Conservation (phyloP, 1,284 basidiomycete genomes). For the Cutaneotrichosporon sp. region DNA sequence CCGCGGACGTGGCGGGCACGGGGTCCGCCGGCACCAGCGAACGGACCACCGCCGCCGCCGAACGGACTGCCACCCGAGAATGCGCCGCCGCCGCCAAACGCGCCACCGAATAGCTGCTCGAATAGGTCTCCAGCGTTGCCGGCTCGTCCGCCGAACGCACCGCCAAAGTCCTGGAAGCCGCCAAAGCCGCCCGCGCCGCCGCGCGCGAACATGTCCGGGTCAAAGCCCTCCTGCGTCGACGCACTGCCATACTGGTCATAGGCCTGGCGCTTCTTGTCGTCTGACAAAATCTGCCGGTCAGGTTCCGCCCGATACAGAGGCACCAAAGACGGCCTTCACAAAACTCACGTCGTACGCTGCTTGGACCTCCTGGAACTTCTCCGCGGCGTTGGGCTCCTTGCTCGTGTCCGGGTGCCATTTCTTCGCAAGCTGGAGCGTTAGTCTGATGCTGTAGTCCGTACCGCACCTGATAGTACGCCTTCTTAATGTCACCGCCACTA, state of each 20-base stretch:
- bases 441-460: background rate
- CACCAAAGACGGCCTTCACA: background rate
- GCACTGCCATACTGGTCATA: slow-evolving; percentile 95
- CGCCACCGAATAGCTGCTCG: slow-evolving; percentile 75
- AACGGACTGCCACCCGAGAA: slow-evolving; percentile 34
- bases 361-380: slow-evolving; percentile 95
- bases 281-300: slow-evolving; percentile 68
- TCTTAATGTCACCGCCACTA: slow-evolving; percentile 85
- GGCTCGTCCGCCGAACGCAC: slow-evolving; percentile 59
- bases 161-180: slow-evolving; percentile 63
- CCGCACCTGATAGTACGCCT: slow-evolving; percentile 84
- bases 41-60: slow-evolving; percentile 38
- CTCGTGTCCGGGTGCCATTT: slow-evolving; percentile 98
- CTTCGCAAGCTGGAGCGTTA: slow-evolving; percentile 70
- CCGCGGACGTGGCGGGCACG: slow-evolving; percentile 59
- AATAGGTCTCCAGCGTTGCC: slow-evolving; percentile 65
- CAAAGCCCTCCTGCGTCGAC: slow-evolving; percentile 88
- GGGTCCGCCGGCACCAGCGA: slow-evolving; percentile 51
- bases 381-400: slow-evolving; percentile 82
- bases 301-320: background rate
- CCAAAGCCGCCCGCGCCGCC: slow-evolving; percentile 61
- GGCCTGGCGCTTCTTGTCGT: slow-evolving; percentile 85
- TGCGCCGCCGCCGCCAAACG: slow-evolving; percentile 45
- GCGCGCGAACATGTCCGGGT: slow-evolving; percentile 69
- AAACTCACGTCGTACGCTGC: slow-evolving; percentile 84